Conservation (phyloP, 75 land plant genomes). For the Adiantum capillusveneris region DNA sequence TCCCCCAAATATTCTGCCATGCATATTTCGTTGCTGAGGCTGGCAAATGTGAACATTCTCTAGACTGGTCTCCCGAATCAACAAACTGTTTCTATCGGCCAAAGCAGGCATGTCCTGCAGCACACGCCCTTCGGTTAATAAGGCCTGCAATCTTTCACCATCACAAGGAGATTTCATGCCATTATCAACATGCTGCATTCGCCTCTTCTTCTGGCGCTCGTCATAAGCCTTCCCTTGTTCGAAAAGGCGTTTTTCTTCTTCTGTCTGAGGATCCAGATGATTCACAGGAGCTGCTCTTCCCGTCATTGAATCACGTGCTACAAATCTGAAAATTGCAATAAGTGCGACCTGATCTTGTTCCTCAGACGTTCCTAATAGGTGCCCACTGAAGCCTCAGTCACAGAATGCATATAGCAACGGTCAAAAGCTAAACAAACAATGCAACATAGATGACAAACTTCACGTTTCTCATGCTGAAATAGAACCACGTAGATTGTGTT, state of each 20-base stretch:
- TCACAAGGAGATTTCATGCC: constrained; percentile 26
- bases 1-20: constrained; percentile 95
- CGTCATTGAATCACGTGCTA: constrained; percentile 84
- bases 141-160: constrained; percentile 33
- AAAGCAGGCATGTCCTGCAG: constrained; percentile 88
- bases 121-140: constrained; percentile 74
- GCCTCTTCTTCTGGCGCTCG: constrained; percentile 42
- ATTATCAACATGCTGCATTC: constrained; percentile 29
- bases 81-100: constrained; percentile 84
- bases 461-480: too few relatives aligned
- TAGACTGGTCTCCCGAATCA: constrained; percentile 66
- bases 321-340: constrained; percentile 91
- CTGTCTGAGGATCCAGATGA: constrained; percentile 69
- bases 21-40: constrained; percentile 93
- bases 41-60: constrained; percentile 91
- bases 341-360: constrained; percentile 53
- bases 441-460: too few relatives aligned
- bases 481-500: too few relatives aligned
- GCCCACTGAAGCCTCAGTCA: not conserved
- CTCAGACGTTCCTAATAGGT: constrained; percentile 19
- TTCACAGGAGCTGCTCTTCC: constrained; percentile 81
- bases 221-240: constrained; percentile 56
- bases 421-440: too few relatives aligned
- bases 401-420: too few relatives aligned
- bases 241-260: constrained; percentile 54